Conservation (phyloP, 192 early-diverging fungal species). For the Podochytrium sp. region DNA sequence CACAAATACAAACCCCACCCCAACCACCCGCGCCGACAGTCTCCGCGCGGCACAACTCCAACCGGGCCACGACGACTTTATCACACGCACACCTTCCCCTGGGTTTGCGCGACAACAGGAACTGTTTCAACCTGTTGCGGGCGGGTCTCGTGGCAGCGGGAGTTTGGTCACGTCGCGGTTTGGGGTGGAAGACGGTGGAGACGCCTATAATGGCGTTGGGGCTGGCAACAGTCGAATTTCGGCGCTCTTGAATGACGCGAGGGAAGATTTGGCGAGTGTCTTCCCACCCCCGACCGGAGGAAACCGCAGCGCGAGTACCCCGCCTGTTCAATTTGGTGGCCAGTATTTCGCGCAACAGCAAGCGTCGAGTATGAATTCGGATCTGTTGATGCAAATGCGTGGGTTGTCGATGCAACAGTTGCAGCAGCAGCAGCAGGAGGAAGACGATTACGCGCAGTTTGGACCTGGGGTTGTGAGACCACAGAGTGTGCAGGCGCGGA, state of each 20-base stretch:
- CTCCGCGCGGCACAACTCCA: slow-evolving; percentile 4
- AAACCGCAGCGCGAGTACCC: slow-evolving; percentile 15
- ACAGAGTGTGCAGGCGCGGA: slow-evolving; percentile 15
- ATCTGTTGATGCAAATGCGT: slow-evolving; percentile 29
- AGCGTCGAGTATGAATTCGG: not conserved
- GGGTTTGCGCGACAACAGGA: not conserved
- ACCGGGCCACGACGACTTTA: slow-evolving; percentile 15
- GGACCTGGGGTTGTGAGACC: slow-evolving; percentile 3
- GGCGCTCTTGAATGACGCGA: slow-evolving; percentile 13
- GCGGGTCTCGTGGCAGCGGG: not conserved
- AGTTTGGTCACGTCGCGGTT: not conserved
- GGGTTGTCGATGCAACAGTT: not conserved
- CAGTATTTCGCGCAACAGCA: not conserved
- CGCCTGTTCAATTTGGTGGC: slow-evolving; percentile 14
- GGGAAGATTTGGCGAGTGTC: slow-evolving; percentile 8
- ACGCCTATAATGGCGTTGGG: not conserved
- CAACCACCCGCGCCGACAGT: too few species aligned
- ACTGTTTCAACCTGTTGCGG: not conserved
- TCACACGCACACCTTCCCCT: slow-evolving; percentile 9
- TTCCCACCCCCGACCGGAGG: not conserved
- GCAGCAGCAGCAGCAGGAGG: too few species aligned
- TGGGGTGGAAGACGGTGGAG: not conserved
- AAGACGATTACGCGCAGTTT: slow-evolving; percentile 18
- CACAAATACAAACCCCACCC: too few species aligned
- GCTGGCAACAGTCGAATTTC: not conserved